These are phyloP conservation scores for Poteriospumella lacustris DNA, from an alignment of 108 stramenopile species.

Conservation along the genomic window DNA sequence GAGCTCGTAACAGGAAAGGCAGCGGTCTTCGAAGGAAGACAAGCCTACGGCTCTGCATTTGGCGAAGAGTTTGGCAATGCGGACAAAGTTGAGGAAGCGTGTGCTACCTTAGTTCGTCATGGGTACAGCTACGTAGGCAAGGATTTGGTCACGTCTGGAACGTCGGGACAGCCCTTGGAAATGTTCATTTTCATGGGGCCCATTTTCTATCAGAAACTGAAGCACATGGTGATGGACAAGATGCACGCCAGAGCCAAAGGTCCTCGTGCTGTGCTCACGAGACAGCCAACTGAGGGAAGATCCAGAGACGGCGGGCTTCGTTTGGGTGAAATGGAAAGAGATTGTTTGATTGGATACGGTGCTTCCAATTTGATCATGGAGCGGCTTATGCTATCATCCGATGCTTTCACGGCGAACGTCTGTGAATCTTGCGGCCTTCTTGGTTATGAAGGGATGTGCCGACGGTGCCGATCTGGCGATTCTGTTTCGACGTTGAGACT, in stretches of 20 bases:
- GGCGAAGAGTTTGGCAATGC: slow-evolving; percentile 91
- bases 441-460: slow-evolving; percentile 80
- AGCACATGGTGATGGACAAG: slow-evolving; percentile 99
- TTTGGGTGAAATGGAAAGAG: slow-evolving; percentile 89
- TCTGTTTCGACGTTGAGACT: slow-evolving; percentile 81
- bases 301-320: slow-evolving; percentile 96
- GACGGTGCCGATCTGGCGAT: slow-evolving; percentile 85
- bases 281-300: slow-evolving; percentile 99
- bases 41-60: slow-evolving; percentile 62
- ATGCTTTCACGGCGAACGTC: slow-evolving; percentile 94
- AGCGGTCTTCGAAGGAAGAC: slow-evolving; percentile 61
- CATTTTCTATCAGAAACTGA: slow-evolving; percentile 97
- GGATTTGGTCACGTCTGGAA: slow-evolving; percentile 87
- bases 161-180: slow-evolving; percentile 82
- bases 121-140: slow-evolving; percentile 96
- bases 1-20: slow-evolving; percentile 94
- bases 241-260: slow-evolving; percentile 96
- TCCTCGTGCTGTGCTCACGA: slow-evolving; percentile 90
- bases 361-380: slow-evolving; percentile 98
- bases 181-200: slow-evolving; percentile 96
- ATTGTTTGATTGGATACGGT: slow-evolving; percentile 99
- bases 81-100: slow-evolving; percentile 66
- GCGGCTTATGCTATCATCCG: slow-evolving; percentile 95
- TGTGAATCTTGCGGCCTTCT: slow-evolving; percentile 87
- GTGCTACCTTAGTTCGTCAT: slow-evolving; percentile 64